A percentile compares a stretch with the other conserved stretches of the same genome.
Evolutionary conservation across 495 filamentous ascomycete species (phyloP).

Genomic region (Penicillium verhagenii): DNA sequence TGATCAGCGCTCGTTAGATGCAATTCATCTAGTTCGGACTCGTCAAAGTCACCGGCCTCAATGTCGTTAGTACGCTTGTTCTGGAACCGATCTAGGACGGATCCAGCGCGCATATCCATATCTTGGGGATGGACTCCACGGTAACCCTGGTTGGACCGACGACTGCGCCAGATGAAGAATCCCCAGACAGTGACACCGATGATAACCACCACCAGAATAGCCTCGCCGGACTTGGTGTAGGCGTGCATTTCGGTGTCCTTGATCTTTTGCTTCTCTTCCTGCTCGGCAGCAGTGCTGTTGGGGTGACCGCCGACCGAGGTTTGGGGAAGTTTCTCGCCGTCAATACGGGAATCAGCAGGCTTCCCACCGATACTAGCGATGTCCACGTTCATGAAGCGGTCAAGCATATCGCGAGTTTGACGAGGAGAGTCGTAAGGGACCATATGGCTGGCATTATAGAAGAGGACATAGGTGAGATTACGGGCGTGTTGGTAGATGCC

Average conservation of each 20-base stretch:
- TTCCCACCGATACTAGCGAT: slow-evolving; percentile 85
- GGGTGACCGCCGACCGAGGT: slow-evolving; percentile 87
- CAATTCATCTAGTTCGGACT: slow-evolving; percentile 78
- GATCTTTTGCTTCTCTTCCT: slow-evolving; percentile 72
- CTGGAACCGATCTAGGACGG: slow-evolving; percentile 36
- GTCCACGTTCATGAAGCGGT: slow-evolving; percentile 92
- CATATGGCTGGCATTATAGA: slow-evolving; percentile 97
- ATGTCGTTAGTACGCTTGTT: slow-evolving; percentile 61
- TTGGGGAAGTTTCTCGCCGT: slow-evolving; percentile 80
- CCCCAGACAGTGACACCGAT: slow-evolving; percentile 78
- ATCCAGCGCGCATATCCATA: slow-evolving; percentile 28
- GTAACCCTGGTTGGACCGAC: slow-evolving; percentile 54
- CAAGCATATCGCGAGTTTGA: slow-evolving; percentile 91
- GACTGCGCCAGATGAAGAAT: slow-evolving; percentile 79
- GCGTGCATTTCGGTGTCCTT: slow-evolving; percentile 88
- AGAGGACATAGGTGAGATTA: slow-evolving; percentile 92
- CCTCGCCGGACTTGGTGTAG: slow-evolving; percentile 88
- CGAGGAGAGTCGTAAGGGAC: slow-evolving; percentile 91
- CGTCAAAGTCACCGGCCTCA: slow-evolving; percentile 87
- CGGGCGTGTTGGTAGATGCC: slow-evolving; percentile 92
- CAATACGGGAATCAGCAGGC: slow-evolving; percentile 82
- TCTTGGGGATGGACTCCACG: slow-evolving; percentile 38
- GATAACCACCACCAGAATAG: slow-evolving; percentile 81
- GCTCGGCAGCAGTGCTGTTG: slow-evolving; percentile 70
- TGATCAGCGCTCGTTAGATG: slow-evolving; percentile 45